These are phyloP conservation scores for Chalciporus pseudorubinellus DNA, from an alignment of 768 basidiomycete species.

Conservation along the genomic window DNA sequence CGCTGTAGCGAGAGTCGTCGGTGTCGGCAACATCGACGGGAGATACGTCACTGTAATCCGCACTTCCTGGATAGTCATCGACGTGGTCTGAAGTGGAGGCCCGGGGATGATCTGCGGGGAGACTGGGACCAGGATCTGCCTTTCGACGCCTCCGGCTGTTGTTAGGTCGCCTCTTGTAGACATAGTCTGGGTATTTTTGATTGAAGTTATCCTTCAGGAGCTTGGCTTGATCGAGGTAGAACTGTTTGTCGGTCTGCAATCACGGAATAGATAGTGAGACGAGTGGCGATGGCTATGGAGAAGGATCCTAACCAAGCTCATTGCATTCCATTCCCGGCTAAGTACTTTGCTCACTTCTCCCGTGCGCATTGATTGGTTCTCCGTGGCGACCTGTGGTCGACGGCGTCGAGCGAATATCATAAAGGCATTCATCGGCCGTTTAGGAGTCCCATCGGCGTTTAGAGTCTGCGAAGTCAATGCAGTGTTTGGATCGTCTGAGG, in stretches of 20 bases:
- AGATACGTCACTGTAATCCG: constrained; percentile 40
- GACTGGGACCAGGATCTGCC: constrained; percentile 32
- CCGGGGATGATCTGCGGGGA: constrained; percentile 31
- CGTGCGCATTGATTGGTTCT: constrained; percentile 86
- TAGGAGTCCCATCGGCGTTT: constrained; percentile 84
- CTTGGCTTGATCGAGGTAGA: constrained; percentile 85
- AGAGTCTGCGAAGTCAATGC: constrained; percentile 74
- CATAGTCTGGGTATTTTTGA: constrained; percentile 83
- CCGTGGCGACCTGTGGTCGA: constrained; percentile 80
- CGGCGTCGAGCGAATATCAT: constrained; percentile 88
- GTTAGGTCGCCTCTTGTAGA: constrained; percentile 84
- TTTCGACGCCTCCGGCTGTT: constrained; percentile 71
- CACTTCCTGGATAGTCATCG: constrained; percentile 29
- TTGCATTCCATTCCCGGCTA: constrained; percentile 81
- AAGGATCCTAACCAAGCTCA: constrained; percentile 58
- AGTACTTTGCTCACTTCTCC: constrained; percentile 89
- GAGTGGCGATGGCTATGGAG: constrained; percentile 1
- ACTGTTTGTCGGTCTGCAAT: constrained; percentile 73
- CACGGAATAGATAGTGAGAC: constrained; percentile 13
- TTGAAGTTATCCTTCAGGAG: constrained; percentile 85
- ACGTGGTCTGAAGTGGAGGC: constrained; percentile 30
- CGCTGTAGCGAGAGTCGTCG: constrained; percentile 18
- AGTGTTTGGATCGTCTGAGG: constrained; percentile 38
- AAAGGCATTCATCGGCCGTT: constrained; percentile 91
- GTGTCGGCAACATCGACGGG: constrained; percentile 34